Percentiles rank a stretch among this genome's conserved stretches.
Conservation (phyloP, 1,284 basidiomycete genomes). For the Fomes fomentarius region DNA sequence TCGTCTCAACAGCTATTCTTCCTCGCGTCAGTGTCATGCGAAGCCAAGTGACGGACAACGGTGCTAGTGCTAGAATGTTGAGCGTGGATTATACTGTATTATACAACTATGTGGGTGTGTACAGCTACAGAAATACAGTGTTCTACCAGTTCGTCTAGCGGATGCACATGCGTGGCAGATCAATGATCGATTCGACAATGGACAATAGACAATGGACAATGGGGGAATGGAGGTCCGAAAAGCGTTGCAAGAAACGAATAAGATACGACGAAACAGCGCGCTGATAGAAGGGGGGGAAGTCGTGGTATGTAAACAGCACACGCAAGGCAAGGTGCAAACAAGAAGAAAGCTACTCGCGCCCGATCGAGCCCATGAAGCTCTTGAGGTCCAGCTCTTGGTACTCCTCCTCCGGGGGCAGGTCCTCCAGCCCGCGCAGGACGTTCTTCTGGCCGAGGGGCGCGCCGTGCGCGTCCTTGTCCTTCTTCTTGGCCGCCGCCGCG, state of each 20-base stretch:
- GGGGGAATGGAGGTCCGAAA: slow-evolving; percentile 23
- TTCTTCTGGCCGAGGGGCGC: slow-evolving; percentile 70
- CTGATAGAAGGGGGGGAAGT: too few relatives aligned
- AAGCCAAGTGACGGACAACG: too few relatives aligned
- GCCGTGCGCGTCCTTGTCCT: slow-evolving; percentile 54
- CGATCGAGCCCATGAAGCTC: slow-evolving; percentile 81
- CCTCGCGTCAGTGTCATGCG: too few relatives aligned
- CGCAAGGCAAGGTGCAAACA: too few relatives aligned
- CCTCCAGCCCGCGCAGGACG: slow-evolving; percentile 84
- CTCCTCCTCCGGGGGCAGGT: slow-evolving; percentile 88
- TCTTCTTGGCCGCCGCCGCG: slow-evolving; percentile 59
- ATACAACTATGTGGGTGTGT: slow-evolving; percentile 26
- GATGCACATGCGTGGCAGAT: slow-evolving; percentile 18
- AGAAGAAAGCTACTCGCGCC: slow-evolving; percentile 20
- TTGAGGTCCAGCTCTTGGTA: slow-evolving; percentile 86
- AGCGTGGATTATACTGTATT: slow-evolving; percentile 22
- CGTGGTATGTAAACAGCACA: too few relatives aligned
- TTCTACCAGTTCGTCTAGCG: slow-evolving; percentile 22
- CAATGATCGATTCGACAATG: background rate
- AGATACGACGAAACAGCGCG: slow-evolving; percentile 18
- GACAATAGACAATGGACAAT: too few relatives aligned
- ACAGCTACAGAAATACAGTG: slow-evolving; percentile 27
- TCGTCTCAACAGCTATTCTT: too few relatives aligned
- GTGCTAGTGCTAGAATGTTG: background rate
- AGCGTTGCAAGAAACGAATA: slow-evolving; percentile 25